These are phyloP conservation scores for Xylariales sp. DNA, from an alignment of 2,329 filamentous ascomycete genomes.

Conservation along the genomic window DNA sequence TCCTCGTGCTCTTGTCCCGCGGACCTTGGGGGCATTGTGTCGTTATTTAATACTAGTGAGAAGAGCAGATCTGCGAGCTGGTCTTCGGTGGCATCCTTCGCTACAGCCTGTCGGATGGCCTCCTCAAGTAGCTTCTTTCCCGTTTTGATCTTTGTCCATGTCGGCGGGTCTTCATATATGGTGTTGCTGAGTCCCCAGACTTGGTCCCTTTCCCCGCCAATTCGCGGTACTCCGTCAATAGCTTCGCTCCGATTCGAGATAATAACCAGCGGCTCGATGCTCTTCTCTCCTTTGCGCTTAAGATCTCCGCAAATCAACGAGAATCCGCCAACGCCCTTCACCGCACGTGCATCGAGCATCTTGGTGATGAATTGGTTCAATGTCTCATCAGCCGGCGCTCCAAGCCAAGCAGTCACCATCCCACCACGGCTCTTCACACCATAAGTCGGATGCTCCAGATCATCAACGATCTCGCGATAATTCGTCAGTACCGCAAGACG, in stretches of 20 bases:
- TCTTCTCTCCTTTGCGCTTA: conserved; percentile 21
- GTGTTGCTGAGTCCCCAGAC: conserved; percentile 61
- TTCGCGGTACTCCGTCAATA: conserved; percentile 51
- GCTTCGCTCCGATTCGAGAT: conserved; percentile 56
- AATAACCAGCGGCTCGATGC: conserved; percentile 50
- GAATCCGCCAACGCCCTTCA: conserved; percentile 61
- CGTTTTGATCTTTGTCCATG: conserved; percentile 58
- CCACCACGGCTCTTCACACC: conserved; percentile 55
- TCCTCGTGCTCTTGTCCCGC: conserved; percentile 45
- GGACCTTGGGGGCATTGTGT: conserved; percentile 45
- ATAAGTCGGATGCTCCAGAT: conserved; percentile 47
- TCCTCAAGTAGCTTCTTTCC: conserved; percentile 44
- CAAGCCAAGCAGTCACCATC: conserved; percentile 61
- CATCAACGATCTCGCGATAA: conserved; percentile 53
- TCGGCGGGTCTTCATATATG: conserved; percentile 45
- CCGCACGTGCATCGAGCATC: conserved; percentile 47
- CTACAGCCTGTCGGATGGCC: conserved; percentile 35
- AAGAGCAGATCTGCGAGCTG: conserved; percentile 49
- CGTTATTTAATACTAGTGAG: conserved; percentile 47
- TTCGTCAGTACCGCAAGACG: conserved; percentile 63
- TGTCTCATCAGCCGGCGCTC: conserved; percentile 40
- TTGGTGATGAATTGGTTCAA: conserved; percentile 46
- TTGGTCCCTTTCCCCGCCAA: conserved; percentile 46
- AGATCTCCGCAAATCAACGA: conserved; percentile 63
- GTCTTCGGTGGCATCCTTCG: conserved; percentile 35